These are phyloP conservation scores for Theileria orientalis DNA, from an alignment of 169 alveolate genomes.

Conservation along the genomic window DNA sequence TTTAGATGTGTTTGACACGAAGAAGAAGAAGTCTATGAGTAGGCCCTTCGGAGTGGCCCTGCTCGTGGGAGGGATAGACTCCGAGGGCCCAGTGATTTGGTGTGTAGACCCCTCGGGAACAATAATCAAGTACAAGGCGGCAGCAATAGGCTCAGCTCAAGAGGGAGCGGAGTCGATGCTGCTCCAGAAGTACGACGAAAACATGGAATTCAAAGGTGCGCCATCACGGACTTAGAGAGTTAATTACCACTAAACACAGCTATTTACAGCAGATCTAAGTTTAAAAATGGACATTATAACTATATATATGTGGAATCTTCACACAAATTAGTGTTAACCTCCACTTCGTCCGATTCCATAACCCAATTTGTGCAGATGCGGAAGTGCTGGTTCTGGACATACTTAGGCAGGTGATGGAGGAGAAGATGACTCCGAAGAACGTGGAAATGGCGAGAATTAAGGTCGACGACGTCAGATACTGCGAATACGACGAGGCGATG, in stretches of 20 bases:
- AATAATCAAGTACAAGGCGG: slow-evolving; percentile 90
- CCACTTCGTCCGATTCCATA: too few relatives aligned
- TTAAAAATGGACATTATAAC: too few relatives aligned
- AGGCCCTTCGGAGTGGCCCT: slow-evolving; percentile 98
- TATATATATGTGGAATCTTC: too few relatives aligned
- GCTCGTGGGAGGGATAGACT: slow-evolving; percentile 95
- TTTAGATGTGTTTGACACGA: slow-evolving; percentile 68
- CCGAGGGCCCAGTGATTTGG: slow-evolving; percentile 93
- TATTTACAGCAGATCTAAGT: too few relatives aligned
- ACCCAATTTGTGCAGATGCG: slow-evolving; percentile 85
- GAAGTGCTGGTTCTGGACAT: slow-evolving; percentile 91
- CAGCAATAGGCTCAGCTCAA: slow-evolving; percentile 96
- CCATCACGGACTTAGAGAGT: neutral
- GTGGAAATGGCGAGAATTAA: slow-evolving; percentile 91
- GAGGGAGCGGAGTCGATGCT: slow-evolving; percentile 93
- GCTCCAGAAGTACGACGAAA: slow-evolving; percentile 92
- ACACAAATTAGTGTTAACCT: too few relatives aligned
- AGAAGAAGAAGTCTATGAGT: slow-evolving; percentile 86
- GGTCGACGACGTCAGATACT: slow-evolving; percentile 64
- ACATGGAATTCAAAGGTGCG: slow-evolving; percentile 86
- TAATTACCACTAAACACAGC: neutral
- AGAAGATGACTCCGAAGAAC: slow-evolving; percentile 89
- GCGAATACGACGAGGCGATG: slow-evolving; percentile 62
- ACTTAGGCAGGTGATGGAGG: slow-evolving; percentile 98
- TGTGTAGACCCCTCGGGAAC: slow-evolving; percentile 98